Percentiles rank a stretch among this genome's conserved stretches.
phyloP scores from a whole-genome alignment of 495 filamentous ascomycete genomes.

The Bryoglossum gracile region DNA sequence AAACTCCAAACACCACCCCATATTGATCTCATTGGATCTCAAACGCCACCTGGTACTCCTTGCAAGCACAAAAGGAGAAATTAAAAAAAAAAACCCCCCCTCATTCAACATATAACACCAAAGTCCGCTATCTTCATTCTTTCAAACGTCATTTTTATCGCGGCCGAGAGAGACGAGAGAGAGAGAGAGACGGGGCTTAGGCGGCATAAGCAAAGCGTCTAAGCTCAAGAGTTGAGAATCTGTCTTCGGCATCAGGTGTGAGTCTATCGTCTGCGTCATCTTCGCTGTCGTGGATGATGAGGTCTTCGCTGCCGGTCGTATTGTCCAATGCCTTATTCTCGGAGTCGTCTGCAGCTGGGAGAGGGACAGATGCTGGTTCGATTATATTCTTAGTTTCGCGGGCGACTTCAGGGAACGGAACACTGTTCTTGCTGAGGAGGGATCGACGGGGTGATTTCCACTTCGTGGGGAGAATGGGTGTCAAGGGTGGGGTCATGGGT shows the following conservation, averaged over 20 bases:
- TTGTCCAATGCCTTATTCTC: constrained; percentile 12
- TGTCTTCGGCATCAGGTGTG: neutral
- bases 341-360: constrained; percentile 18
- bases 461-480: neutral
- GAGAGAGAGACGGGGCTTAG: too few species aligned
- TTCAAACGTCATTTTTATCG: too few species aligned
- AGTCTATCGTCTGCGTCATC: constrained; percentile 22
- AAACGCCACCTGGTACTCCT: too few species aligned
- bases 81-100: too few species aligned
- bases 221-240: constrained; percentile 4
- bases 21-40: too few species aligned
- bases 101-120: too few species aligned
- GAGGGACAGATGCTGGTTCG: constrained; percentile 19
- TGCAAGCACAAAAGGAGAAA: too few species aligned
- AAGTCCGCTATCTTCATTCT: too few species aligned
- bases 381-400: neutral
- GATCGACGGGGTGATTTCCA: constrained; percentile 4
- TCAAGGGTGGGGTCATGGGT: constrained; percentile 19
- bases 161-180: too few species aligned
- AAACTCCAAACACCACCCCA: too few species aligned
- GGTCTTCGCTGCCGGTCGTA: constrained; percentile 24
- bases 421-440: constrained; percentile 14
- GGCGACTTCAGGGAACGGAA: constrained; percentile 22
- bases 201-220: constrained; percentile 15
- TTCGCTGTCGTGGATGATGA: constrained; percentile 26